Conservation (phyloP, 805 yeast species). For the Pichia membranifaciens region DNA sequence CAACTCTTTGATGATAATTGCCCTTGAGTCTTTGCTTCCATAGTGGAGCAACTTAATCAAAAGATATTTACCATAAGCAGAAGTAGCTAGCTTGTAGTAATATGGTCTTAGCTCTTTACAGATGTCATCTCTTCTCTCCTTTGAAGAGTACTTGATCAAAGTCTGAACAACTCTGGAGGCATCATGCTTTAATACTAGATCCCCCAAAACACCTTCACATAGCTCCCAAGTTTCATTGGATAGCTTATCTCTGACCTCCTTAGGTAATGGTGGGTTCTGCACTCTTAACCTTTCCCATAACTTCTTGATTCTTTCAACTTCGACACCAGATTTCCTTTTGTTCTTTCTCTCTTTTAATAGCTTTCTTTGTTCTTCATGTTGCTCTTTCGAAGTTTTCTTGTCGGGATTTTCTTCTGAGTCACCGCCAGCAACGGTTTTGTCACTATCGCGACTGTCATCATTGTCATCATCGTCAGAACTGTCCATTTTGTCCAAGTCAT, state of each 20-base stretch:
- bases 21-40: slow-evolving; percentile 79
- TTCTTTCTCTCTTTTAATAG: slow-evolving; percentile 76
- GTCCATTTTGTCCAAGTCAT: slow-evolving; percentile 23
- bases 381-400: slow-evolving; percentile 52
- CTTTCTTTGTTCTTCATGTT: slow-evolving; percentile 79
- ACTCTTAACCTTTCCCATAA: slow-evolving; percentile 91
- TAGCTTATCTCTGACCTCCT: slow-evolving; percentile 67
- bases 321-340: slow-evolving; percentile 79
- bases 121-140: slow-evolving; percentile 69
- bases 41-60: slow-evolving; percentile 85
- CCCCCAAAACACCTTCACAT: slow-evolving; percentile 69
- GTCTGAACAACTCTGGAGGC: slow-evolving; percentile 96
- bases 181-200: slow-evolving; percentile 90
- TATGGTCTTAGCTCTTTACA: slow-evolving; percentile 65
- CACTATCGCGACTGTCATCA: slow-evolving; percentile 28
- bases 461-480: slow-evolving; percentile 23
- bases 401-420: slow-evolving; percentile 24
- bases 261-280: slow-evolving; percentile 74
- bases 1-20: slow-evolving; percentile 69
- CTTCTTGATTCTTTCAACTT: slow-evolving; percentile 76
- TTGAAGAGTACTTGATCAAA: slow-evolving; percentile 76
- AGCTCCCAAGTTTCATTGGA: slow-evolving; percentile 82
- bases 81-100: slow-evolving; percentile 78
- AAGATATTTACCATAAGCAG: slow-evolving; percentile 89
- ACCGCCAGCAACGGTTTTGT: slow-evolving; percentile 23